These are phyloP conservation scores for Pythium aquatile DNA, from an alignment of 352 stramenopile genomes.

Conservation along the genomic window DNA sequence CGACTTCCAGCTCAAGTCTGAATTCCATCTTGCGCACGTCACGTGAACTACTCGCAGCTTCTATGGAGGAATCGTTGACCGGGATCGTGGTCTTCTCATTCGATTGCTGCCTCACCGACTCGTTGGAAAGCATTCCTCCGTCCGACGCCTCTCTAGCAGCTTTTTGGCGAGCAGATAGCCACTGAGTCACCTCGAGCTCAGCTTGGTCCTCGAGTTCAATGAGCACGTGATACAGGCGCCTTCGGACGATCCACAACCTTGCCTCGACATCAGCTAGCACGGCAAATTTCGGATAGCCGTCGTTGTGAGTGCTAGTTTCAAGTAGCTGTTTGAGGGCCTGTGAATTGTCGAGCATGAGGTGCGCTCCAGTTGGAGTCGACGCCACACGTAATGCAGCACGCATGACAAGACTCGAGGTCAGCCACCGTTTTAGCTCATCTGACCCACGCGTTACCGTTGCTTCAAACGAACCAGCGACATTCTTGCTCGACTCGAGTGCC, in stretches of 20 bases:
- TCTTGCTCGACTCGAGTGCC: background rate
- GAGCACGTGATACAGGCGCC: slow-evolving; percentile 19
- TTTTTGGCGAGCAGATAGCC: slow-evolving; percentile 5
- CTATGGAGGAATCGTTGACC: background rate
- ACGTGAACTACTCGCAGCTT: background rate
- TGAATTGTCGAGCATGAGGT: background rate
- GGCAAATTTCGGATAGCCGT: slow-evolving; percentile 14
- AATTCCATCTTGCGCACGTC: background rate
- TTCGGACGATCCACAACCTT: slow-evolving; percentile 22
- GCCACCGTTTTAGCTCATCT: slow-evolving; percentile 9
- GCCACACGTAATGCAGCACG: background rate
- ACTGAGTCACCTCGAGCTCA: slow-evolving; percentile 9
- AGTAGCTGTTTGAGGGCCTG: slow-evolving; percentile 6
- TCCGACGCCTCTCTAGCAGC: background rate
- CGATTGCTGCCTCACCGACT: background rate
- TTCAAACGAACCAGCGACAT: background rate
- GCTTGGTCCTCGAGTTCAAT: slow-evolving; percentile 20
- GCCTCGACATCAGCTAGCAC: slow-evolving; percentile 19
- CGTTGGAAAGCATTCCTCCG: background rate
- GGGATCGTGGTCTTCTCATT: background rate
- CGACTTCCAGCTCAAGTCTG: slow-evolving; percentile 14
- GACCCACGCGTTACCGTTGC: too few species aligned
- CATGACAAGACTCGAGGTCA: slow-evolving; percentile 3
- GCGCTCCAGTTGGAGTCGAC: background rate
- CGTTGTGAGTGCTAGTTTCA: slow-evolving; percentile 3